Evolutionary conservation across 129 eudicot species (phyloP).

Genomic region (Deinandra increscens): DNA sequence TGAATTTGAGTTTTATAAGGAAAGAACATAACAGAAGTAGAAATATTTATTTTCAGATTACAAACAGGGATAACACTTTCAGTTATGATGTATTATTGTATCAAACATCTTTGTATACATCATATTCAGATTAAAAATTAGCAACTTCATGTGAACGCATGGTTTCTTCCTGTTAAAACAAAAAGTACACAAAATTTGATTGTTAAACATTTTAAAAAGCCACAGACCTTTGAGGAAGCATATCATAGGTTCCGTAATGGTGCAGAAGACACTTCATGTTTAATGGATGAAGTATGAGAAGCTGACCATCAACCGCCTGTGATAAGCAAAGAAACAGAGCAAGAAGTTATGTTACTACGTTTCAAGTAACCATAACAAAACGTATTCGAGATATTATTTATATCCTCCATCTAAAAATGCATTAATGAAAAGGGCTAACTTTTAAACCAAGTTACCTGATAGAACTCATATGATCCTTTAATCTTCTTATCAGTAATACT

Average conservation of each 20-base stretch:
- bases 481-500: conserved; percentile 42
- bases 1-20: conserved; percentile 12
- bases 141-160: background rate
- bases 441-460: conserved; percentile 57
- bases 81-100: no score
- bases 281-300: conserved; percentile 79
- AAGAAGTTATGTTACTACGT: conserved; percentile 1
- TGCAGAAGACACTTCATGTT: conserved; percentile 91
- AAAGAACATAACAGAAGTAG: background rate
- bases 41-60: background rate
- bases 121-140: background rate
- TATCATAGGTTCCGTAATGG: conserved; percentile 76
- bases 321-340: conserved; percentile 23
- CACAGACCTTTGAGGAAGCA: conserved; percentile 80
- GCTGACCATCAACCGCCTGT: conserved; percentile 95
- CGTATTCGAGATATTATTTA: background rate
- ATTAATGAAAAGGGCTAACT: background rate
- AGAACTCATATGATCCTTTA: conserved; percentile 67
- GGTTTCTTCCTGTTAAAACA: background rate
- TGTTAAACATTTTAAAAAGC: background rate
- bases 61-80: background rate
- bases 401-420: background rate
- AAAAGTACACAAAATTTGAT: background rate
- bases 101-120: no score
- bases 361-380: background rate